Base-by-base conservation (phyloP, 2,329 filamentous ascomycete species). In the Ceratocystiopsis sp. region DNA sequence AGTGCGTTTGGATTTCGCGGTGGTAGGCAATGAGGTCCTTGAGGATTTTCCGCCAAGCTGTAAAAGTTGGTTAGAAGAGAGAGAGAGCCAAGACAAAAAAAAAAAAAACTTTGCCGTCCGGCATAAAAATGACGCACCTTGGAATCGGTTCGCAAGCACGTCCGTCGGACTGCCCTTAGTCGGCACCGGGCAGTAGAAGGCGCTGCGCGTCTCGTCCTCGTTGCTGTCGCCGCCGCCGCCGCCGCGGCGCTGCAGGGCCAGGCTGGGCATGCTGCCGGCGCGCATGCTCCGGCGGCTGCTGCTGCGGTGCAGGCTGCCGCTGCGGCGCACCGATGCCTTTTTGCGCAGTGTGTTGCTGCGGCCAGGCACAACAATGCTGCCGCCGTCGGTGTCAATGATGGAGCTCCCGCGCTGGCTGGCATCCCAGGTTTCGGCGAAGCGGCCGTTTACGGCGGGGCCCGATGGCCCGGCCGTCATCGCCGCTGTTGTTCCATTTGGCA, bases 11-110 rank as follows among this genome's bases (percentile, higher is more conserved):
- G 39, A 96, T 78, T 59, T 96, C 91, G 53, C 84, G 79, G 59
- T 95, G 96, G 59, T 94, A 96, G 45, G 82, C 67, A 51, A 96
- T 94, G 38, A 96, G 69, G 51, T 95, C 87, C 59, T 96, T 96
- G 42, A 98, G 72, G 14, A 95, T 73, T 65, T 93, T 94, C 53
- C 91, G 77, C 91, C 91, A 98, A 42, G 83, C 86, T 93, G 52
- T 12, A 43, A 37, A 35, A 29, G 11, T 33, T 9, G 18, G 14
- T 51, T 42, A 48, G 38, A 17, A 29, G 25, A 29, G 25, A 21
- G 19, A 21, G 5, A 8, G 25, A 29, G 4, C 21, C 18, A 17
- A 18, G 19, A 21, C 4, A 21, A 21, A 40, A 37, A 21, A 21
- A 17, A 34, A 3, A 33, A 38, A 11, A 40, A 29, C 7, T 39